phyloP scores from a whole-genome alignment of 2,329 filamentous ascomycete genomes.

The Atkinsonella hypoxylon region DNA sequence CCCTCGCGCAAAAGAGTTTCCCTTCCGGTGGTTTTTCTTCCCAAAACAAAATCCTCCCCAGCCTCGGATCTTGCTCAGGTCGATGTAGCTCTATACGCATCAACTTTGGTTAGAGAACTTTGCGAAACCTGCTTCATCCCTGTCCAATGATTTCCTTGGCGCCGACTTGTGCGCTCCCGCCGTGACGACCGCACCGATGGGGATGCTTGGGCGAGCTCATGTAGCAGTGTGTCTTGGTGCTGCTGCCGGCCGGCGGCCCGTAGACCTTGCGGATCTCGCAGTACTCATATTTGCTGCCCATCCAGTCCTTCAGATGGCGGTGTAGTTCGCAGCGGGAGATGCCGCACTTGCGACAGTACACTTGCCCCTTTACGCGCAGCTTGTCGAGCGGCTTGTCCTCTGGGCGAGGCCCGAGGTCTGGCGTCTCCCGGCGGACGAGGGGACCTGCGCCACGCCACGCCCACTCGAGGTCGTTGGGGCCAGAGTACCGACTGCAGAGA shows the following conservation, averaged over 20 bases:
- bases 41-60: too few species aligned
- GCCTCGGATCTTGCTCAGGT: too few species aligned
- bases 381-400: constrained; percentile 25
- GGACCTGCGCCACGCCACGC: constrained; percentile 46
- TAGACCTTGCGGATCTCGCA: constrained; percentile 48
- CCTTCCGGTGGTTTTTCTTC: too few species aligned
- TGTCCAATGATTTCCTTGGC: neutral
- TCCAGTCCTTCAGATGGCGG: constrained; percentile 48
- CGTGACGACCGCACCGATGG: constrained; percentile 45
- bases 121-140: neutral
- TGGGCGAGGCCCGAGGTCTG: neutral
- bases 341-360: constrained; percentile 51
- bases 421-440: constrained; percentile 19
- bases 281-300: constrained; percentile 45
- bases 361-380: constrained; percentile 44
- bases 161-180: constrained; percentile 14
- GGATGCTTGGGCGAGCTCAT: constrained; percentile 48
- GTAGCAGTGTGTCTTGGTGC: constrained; percentile 41
- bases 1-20: too few species aligned
- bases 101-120: too few species aligned
- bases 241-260: constrained; percentile 33
- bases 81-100: too few species aligned
- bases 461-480: constrained; percentile 52
- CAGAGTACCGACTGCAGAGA: constrained; percentile 42
- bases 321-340: constrained; percentile 50